These are phyloP conservation scores for Boletus speciosus DNA, from an alignment of 768 basidiomycete species.

Conservation along the genomic window DNA sequence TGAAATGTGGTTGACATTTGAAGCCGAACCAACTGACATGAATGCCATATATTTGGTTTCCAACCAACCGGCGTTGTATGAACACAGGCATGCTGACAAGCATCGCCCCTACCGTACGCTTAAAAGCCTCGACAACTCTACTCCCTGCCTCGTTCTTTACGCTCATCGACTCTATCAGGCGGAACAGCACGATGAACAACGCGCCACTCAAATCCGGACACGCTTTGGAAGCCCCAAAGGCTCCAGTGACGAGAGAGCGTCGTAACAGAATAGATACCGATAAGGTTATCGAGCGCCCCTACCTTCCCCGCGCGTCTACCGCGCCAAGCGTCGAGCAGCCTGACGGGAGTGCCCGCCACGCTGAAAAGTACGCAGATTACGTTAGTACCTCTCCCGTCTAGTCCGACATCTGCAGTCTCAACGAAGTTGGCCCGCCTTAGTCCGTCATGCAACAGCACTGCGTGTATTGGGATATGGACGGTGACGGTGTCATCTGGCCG, in stretches of 20 bases:
- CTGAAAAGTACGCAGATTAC: slow-evolving; percentile 17
- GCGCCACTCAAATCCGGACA: slow-evolving; percentile 16
- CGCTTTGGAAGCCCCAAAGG: slow-evolving; percentile 13
- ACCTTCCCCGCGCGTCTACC: slow-evolving; percentile 27
- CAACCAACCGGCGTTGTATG: slow-evolving; percentile 1
- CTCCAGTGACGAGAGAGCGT: slow-evolving; percentile 22
- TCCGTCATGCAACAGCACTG: slow-evolving; percentile 42
- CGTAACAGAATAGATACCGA: slow-evolving; percentile 26
- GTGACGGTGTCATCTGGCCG: slow-evolving; percentile 45
- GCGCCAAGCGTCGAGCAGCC: slow-evolving; percentile 27
- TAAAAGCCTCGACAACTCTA: slow-evolving; percentile 12
- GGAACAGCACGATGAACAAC: slow-evolving; percentile 25
- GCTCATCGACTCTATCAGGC: slow-evolving; percentile 17
- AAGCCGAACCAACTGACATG: not conserved
- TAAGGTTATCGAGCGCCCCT: slow-evolving; percentile 23
- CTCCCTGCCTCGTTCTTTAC: slow-evolving; percentile 17
- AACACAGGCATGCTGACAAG: slow-evolving; percentile 9
- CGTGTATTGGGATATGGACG: slow-evolving; percentile 39
- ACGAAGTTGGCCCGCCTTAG: slow-evolving; percentile 6
- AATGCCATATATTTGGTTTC: slow-evolving; percentile 12
- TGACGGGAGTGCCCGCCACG: slow-evolving; percentile 17
- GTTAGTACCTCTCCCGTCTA: slow-evolving; percentile 13
- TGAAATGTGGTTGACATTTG: not conserved
- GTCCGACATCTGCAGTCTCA: not conserved
- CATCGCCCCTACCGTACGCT: slow-evolving; percentile 10